Evolutionary conservation across 306 rosid genomes (phyloP).

Genomic region (Lablab purpureus): DNA sequence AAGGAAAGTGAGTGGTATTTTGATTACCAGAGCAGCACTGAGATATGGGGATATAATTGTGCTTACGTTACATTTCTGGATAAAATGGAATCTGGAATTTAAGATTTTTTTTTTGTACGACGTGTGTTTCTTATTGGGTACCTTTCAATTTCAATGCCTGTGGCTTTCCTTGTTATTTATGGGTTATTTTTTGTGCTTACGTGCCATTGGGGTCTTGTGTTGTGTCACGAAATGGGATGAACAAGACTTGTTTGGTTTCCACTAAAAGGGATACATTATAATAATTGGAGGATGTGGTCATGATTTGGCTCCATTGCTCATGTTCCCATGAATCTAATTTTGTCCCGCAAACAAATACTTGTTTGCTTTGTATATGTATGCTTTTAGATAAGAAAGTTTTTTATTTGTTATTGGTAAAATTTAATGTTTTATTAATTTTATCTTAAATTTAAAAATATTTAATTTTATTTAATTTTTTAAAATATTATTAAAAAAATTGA

Average conservation of each 20-base stretch:
- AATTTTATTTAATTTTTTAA: too few relatives aligned
- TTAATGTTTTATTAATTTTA: too few relatives aligned
- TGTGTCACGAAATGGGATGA: neutral
- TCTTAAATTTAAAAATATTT: too few relatives aligned
- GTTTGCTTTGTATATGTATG: too few relatives aligned
- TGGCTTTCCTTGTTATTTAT: neutral
- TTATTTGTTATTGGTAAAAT: too few relatives aligned
- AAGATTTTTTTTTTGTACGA: neutral
- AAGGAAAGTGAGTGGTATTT: neutral
- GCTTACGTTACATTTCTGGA: neutral
- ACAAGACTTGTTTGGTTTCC: neutral
- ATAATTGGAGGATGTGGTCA: neutral
- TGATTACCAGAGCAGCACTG: neutral
- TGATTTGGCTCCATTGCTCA: neutral
- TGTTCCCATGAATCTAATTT: neutral
- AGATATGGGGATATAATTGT: neutral
- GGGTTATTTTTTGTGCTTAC: neutral
- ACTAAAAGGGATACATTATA: neutral
- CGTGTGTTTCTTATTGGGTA: neutral
- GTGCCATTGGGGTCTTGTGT: neutral
- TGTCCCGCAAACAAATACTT: neutral
- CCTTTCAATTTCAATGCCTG: neutral
- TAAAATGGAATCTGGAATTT: conserved; percentile 10
- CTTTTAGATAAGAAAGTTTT: too few relatives aligned
- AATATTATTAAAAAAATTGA: too few relatives aligned